Conservation (phyloP, 768 basidiomycete species). For the Termitomyces bulborhizus region DNA sequence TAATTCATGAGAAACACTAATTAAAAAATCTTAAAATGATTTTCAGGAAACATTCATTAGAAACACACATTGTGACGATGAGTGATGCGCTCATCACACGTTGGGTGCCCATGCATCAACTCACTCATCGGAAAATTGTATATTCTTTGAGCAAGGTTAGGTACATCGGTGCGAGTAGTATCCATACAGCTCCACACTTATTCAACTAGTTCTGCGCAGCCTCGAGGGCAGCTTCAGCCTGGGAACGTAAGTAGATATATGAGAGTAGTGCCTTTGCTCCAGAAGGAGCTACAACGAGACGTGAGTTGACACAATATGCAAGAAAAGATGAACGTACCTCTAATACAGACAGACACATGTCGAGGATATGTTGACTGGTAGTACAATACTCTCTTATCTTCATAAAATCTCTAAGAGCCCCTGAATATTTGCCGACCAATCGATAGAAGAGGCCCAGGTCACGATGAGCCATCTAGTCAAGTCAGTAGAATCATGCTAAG, state of each 20-base stretch:
- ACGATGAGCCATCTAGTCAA: slow-evolving; percentile 76
- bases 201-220: slow-evolving; percentile 38
- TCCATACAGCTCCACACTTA: too few species aligned
- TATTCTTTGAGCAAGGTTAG: too few species aligned
- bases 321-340: slow-evolving; percentile 41
- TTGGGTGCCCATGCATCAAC: too few species aligned
- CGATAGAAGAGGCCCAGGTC: slow-evolving; percentile 82
- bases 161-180: too few species aligned
- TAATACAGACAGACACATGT: slow-evolving; percentile 81
- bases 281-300: slow-evolving; percentile 56
- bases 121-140: too few species aligned
- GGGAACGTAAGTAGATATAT: slow-evolving; percentile 88
- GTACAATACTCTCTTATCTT: slow-evolving; percentile 92
- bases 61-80: too few species aligned
- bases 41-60: too few species aligned
- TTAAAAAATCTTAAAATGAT: too few species aligned
- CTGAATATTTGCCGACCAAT: slow-evolving; percentile 61
- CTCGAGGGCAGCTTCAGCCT: slow-evolving; percentile 93
- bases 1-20: too few species aligned
- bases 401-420: slow-evolving; percentile 77
- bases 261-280: slow-evolving; percentile 81
- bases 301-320: background rate
- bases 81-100: too few species aligned
- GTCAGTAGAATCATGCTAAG: background rate
- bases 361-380: slow-evolving; percentile 86